Evolutionary conservation across 1,284 basidiomycete genomes (phyloP), one percentile per base, ranked within the genome.

Genomic region (Phellopilus nigrolimitatus): DNA sequence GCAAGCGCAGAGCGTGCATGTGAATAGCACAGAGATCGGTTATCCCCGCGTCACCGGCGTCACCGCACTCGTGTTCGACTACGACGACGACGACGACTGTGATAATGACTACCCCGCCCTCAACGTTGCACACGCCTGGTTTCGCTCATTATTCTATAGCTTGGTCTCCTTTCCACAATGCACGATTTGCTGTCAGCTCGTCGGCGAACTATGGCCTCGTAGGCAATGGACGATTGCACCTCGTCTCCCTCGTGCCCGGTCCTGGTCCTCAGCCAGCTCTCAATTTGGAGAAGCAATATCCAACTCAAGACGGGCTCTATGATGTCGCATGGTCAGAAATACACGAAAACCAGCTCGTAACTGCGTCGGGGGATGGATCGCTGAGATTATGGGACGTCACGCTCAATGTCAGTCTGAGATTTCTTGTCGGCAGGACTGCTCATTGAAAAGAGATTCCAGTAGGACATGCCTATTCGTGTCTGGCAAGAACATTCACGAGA

Each of bases 401-500:
- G 66, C 71, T 97, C 48, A 85, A 92, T 63, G 93, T 94, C 33
- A 33, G 46, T 47, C 36, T 34, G 41, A 30, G 17, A 45, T 38
- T 17, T 25, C 30, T 42, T 38, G 17, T n/a, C 47, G 56, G 46
- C 52, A 28, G 62, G 55, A 66, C 47, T 22, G 28, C 37, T 52
- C 31, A 48, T 56, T 63, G 51, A 57, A 52, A 59, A 64, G 66
- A 69, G 64, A 57, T 47, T 58, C 27, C 39, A 60, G 22, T 74
- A 94, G 88, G 86, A 93, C 61, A 79, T 87, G 55, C 95, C 95
- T 0, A 88, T 98, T 53, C 82, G 84, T 52, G 82, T 82, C 46
- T 99, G 95, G 95, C 84, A 91, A 59, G 95, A 98, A 68, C 95
- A 99, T 66, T 79, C 82, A 4, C 80, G 87, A 39, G 95, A 99